Evolutionary conservation across 768 basidiomycete species (phyloP), one percentile per base, ranked within the genome.

Genomic region (Tephrocybe sp.): DNA sequence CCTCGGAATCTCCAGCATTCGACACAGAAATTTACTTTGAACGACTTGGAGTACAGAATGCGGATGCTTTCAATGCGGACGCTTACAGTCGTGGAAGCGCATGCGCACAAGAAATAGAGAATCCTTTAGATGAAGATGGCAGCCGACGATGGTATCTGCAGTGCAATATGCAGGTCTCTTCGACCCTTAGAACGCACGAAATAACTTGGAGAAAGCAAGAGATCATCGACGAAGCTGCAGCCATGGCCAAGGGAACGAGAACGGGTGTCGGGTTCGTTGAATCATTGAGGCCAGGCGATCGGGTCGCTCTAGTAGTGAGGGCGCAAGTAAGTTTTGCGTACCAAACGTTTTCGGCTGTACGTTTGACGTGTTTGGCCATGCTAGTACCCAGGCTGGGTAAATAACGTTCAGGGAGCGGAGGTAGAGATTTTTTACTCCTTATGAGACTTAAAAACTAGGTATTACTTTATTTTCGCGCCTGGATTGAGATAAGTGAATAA

Each of bases 311-410:
- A 12, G 52, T 67, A 39, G 67, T 59, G 2, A 57, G 60, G 42
- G 68, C 68, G 23, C 45, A 55, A 58, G 69, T 67, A 27, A 42
- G 47, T 44, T 16, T 29, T 22, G 18, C 18, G 42, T 38, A 15
- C n/a, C 16, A 12, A n/a, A 19, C 8, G 25, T 45, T 10, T 8
- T 7, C 5, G 19, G 30, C 23, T 8, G 8, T 23, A 34, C 2
- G 31, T 31, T 46, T 31, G 3, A 40, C 43, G 10, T 10, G 30
- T 27, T 22, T 49, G 10, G 29, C 30, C 25, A 11, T 42, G n/a
- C n/a, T n/a, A 68, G 67, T 65, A 55, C 50, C 65, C 63, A 31
- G 61, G 63, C 3, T 68, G 65, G 67, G 49, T 24, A 13, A 67
- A 67, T 47, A 38, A 58, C 10, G 55, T 68, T 5, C 22, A 43